phyloP scores from a whole-genome alignment of 768 basidiomycete genomes.

The Boletus bicolor region DNA sequence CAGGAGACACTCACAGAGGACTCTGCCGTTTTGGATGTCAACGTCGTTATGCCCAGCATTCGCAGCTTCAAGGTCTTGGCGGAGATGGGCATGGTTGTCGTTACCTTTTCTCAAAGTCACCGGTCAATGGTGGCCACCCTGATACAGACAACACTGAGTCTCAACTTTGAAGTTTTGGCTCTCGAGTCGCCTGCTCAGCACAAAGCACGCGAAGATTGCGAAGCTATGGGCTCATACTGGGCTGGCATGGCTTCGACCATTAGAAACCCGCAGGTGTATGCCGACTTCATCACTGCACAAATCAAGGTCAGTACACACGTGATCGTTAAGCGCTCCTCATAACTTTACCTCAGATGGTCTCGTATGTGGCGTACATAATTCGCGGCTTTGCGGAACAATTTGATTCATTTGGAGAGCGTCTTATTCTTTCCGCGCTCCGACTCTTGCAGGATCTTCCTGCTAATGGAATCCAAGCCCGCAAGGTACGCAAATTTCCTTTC shows the following conservation, averaged over 20 bases:
- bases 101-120: slow-evolving; percentile 84
- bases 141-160: slow-evolving; percentile 65
- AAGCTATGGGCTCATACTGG: slow-evolving; percentile 81
- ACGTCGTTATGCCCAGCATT: slow-evolving; percentile 62
- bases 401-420: slow-evolving; percentile 72
- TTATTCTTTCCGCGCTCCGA: slow-evolving; percentile 79
- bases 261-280: slow-evolving; percentile 68
- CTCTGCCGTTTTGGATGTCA: slow-evolving; percentile 52
- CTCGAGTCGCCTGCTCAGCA: slow-evolving; percentile 81
- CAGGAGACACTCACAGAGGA: slow-evolving; percentile 71
- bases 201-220: slow-evolving; percentile 70
- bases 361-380: slow-evolving; percentile 87
- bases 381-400: slow-evolving; percentile 63
- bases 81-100: slow-evolving; percentile 90
- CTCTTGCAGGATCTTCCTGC: slow-evolving; percentile 91
- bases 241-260: slow-evolving; percentile 78
- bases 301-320: slow-evolving; percentile 61
- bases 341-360: slow-evolving; percentile 62
- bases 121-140: slow-evolving; percentile 59
- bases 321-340: not conserved
- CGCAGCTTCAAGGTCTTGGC: slow-evolving; percentile 92
- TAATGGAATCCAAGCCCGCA: slow-evolving; percentile 76
- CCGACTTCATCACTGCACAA: slow-evolving; percentile 83
- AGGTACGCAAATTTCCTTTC: slow-evolving; percentile 42
- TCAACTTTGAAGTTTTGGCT: slow-evolving; percentile 77